These are phyloP conservation scores for Talaromyces sp. DNA, from an alignment of 2,329 filamentous ascomycete genomes.

Conservation along the genomic window DNA sequence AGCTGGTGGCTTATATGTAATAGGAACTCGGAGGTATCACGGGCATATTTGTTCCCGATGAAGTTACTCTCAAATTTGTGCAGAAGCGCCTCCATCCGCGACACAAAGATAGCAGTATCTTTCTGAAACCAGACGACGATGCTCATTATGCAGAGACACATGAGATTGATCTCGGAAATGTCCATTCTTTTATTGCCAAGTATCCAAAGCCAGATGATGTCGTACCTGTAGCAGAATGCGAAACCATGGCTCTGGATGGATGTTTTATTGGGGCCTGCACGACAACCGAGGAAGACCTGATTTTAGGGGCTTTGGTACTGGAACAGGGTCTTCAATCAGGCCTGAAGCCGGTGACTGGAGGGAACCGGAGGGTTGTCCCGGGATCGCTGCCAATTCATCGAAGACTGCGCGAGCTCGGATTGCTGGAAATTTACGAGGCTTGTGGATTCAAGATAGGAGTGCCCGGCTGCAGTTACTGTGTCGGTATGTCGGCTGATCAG, in stretches of 20 bases:
- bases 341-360: constrained; percentile 28
- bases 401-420: constrained; percentile 33
- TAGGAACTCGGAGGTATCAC: constrained; percentile 46
- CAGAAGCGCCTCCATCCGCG: constrained; percentile 31
- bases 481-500: constrained; percentile 43
- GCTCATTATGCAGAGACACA: constrained; percentile 38
- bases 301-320: constrained; percentile 44
- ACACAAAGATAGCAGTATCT: constrained; percentile 35
- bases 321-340: constrained; percentile 37
- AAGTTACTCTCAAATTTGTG: constrained; percentile 37
- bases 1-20: not conserved
- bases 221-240: constrained; percentile 38
- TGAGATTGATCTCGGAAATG: constrained; percentile 39
- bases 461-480: constrained; percentile 47
- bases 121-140: constrained; percentile 41
- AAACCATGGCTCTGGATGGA: constrained; percentile 37
- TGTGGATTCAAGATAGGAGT: constrained; percentile 44
- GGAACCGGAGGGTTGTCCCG: constrained; percentile 42
- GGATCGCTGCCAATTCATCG: constrained; percentile 42
- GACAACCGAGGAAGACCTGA: constrained; percentile 46
- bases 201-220: constrained; percentile 48
- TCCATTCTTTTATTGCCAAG: constrained; percentile 39
- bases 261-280: constrained; percentile 50
- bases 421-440: constrained; percentile 39
- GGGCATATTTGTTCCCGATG: constrained; percentile 43